Conservation (phyloP, 352 stramenopile species). For the Pythium biforme region DNA sequence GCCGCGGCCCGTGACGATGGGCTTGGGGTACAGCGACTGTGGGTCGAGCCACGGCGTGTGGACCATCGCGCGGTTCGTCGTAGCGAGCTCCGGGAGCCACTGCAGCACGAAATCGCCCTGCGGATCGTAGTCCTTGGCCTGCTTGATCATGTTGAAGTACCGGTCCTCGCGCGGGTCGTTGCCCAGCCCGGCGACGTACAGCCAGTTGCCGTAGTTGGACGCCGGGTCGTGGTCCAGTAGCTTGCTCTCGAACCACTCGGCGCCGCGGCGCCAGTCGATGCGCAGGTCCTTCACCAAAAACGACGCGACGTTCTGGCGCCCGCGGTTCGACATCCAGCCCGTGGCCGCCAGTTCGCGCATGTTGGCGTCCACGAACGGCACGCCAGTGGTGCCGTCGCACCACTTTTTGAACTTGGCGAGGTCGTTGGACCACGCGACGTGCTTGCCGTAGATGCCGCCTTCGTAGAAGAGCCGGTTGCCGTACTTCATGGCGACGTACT, state of each 20-base stretch:
- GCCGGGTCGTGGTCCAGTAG: conserved; percentile 21
- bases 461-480: conserved; percentile 19
- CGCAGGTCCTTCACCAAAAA: conserved; percentile 17
- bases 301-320: conserved; percentile 20
- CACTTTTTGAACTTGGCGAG: conserved; percentile 19
- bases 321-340: conserved; percentile 23
- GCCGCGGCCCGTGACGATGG: conserved; percentile 16
- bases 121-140: conserved; percentile 26
- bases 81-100: conserved; percentile 17
- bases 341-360: conserved; percentile 19
- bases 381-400: conserved; percentile 19
- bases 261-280: conserved; percentile 18
- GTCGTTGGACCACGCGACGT: conserved; percentile 13
- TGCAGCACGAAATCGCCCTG: conserved; percentile 16
- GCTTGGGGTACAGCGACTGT: conserved; percentile 10
- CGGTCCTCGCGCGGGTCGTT: conserved; percentile 19
- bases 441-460: conserved; percentile 21
- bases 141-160: conserved; percentile 28
- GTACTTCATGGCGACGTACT: conserved; percentile 23
- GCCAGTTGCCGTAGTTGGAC: conserved; percentile 23
- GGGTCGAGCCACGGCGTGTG: conserved; percentile 20
- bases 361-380: conserved; percentile 23
- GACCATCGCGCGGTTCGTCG: conserved; percentile 9
- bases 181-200: conserved; percentile 18
- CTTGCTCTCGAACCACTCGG: conserved; percentile 23